Evolutionary conservation across 1,284 basidiomycete genomes (phyloP).

Genomic region (Trichosporon sp.): DNA sequence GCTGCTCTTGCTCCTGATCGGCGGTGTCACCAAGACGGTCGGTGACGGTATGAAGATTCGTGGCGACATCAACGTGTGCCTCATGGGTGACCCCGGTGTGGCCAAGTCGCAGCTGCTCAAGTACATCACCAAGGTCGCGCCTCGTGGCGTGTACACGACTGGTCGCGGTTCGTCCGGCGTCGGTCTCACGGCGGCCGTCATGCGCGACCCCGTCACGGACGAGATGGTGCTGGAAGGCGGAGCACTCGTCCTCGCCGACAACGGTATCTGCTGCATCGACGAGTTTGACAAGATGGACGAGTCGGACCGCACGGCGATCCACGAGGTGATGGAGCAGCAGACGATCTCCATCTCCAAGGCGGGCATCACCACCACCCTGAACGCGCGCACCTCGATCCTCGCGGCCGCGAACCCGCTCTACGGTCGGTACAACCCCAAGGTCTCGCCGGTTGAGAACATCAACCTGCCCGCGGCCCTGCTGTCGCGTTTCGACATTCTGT

Average conservation of each 20-base stretch:
- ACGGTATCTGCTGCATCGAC: conserved; percentile 99
- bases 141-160: conserved; percentile 96
- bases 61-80: conserved; percentile 94
- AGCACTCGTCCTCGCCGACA: conserved; percentile 95
- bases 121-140: conserved; percentile 98
- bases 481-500: conserved; percentile 94
- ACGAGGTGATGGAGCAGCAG: conserved; percentile 99
- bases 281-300: conserved; percentile 99
- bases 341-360: conserved; percentile 99
- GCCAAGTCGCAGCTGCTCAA: conserved; percentile 98
- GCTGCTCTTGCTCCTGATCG: conserved; percentile 87
- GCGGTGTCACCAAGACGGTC: conserved; percentile 91
- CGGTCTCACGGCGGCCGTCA: conserved; percentile 96
- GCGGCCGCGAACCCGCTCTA: conserved; percentile 98
- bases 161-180: conserved; percentile 98
- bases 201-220: conserved; percentile 98
- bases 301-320: conserved; percentile 93
- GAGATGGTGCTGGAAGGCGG: conserved; percentile 99
- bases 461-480: conserved; percentile 95
- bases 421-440: conserved; percentile 95
- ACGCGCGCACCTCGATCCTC: conserved; percentile 96
- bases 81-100: conserved; percentile 99
- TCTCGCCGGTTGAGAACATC: conserved; percentile 98
- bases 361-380: conserved; percentile 96
- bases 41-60: conserved; percentile 99